Evolutionary conservation across 139 green algal genomes (phyloP).

Genomic region (Trebouxia sp.): DNA sequence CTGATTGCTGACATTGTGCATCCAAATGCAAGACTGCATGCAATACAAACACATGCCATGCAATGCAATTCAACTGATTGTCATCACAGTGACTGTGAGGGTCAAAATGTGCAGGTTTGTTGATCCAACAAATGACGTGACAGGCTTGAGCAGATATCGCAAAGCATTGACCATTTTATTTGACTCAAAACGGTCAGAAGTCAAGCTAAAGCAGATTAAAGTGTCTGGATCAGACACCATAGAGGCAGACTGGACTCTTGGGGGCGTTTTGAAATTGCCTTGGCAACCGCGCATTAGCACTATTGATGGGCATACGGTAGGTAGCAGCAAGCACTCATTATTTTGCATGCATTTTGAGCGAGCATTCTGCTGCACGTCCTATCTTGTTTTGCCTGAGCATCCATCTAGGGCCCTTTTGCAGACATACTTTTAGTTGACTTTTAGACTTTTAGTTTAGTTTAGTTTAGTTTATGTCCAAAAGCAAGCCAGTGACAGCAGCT

Average conservation of each 20-base stretch:
- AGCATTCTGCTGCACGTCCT: too few relatives aligned
- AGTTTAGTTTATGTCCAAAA: too few relatives aligned
- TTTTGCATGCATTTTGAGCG: not conserved
- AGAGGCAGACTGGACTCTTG: conserved; percentile 64
- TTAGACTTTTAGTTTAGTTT: too few relatives aligned
- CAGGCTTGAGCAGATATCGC: conserved; percentile 61
- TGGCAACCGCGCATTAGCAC: conserved; percentile 68
- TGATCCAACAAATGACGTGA: conserved; percentile 83
- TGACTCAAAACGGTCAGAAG: conserved; percentile 59
- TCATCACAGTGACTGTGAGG: not conserved
- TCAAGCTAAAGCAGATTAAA: conserved; percentile 64
- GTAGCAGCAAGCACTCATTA: not conserved
- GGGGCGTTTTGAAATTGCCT: conserved; percentile 69
- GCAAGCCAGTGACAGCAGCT: too few relatives aligned
- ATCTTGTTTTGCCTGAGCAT: too few relatives aligned
- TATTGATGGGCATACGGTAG: conserved; percentile 57
- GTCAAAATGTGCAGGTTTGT: conserved; percentile 52
- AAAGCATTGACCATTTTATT: conserved; percentile 81
- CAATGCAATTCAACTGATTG: not conserved
- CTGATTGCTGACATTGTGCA: not conserved
- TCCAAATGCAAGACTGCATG: not conserved
- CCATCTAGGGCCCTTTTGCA: too few relatives aligned
- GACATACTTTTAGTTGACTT: too few relatives aligned
- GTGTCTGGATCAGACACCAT: conserved; percentile 57
- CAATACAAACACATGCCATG: not conserved